Percentiles rank a stretch among this genome's conserved stretches.
Evolutionary conservation across 257 asterid species (phyloP).

Genomic region (Plantago elongata): DNA sequence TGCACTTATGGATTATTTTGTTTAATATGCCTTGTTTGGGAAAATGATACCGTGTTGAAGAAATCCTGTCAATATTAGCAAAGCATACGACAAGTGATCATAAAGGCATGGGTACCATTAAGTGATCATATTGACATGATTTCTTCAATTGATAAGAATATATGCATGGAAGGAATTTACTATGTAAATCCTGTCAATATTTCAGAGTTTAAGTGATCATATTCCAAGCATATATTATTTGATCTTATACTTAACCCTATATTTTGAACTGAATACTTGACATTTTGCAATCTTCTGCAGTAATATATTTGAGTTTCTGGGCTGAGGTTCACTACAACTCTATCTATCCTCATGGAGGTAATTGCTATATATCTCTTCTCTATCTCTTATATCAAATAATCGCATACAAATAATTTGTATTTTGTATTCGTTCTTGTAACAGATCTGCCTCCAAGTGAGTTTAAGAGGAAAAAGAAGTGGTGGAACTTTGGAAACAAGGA

Average conservation of each 20-base stretch:
- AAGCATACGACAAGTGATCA: not conserved
- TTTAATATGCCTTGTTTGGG: not conserved
- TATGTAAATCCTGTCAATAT: no score
- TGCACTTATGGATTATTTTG: no score
- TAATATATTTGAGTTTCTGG: constrained; percentile 86
- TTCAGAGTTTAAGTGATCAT: no score
- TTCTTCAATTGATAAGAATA: no score
- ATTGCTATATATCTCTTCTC: constrained; percentile 2
- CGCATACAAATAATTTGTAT: not conserved
- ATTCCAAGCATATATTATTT: no score
- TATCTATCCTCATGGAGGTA: constrained; percentile 91
- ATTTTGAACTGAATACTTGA: no score
- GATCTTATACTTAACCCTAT: no score
- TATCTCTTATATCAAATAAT: constrained; percentile 9
- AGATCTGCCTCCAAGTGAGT: constrained; percentile 62
- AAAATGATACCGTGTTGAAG: not conserved
- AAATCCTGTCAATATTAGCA: not conserved
- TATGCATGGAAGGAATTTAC: no score
- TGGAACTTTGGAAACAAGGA: constrained; percentile 79
- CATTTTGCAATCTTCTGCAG: constrained; percentile 36
- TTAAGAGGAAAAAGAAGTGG: constrained; percentile 86
- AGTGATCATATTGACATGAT: no score
- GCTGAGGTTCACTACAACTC: constrained; percentile 99
- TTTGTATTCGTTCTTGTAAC: constrained; percentile 8
- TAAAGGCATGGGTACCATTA: no score